Evolutionary conservation across 2,329 filamentous ascomycete genomes (phyloP), one percentile per base, ranked within the genome.

Genomic region (Ustilaginoidea virens): DNA sequence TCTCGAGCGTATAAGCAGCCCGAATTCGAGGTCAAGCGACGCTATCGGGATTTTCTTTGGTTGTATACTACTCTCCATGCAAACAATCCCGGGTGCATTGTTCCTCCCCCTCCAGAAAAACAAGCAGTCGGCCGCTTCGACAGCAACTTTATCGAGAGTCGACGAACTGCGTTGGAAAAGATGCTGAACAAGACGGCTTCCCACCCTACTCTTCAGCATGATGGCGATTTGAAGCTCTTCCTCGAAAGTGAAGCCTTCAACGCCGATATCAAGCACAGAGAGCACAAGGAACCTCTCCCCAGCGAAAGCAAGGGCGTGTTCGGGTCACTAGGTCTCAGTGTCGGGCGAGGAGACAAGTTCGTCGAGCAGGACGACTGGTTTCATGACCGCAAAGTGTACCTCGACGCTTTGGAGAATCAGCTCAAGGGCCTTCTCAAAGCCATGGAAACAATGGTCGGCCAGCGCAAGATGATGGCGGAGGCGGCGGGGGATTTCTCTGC

Each of bases 361-460:
- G 74, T 98, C 22, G 90, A 98, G 55, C 90, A 96, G 48, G 90
- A 98, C 50, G 90, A 98, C 57, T 98, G 87, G 90, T 98, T 98
- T 58, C 87, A 98, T 44, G 90, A 98, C 41, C 83, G 90, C 36
- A 82, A 78, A 45, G 72, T 96, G 31, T 98, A 98, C 47, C 69
- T 98, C 8, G 90, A 98, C 50, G 86, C 86, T 4, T 66, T 96
- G 21, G 86, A 96, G 48, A 85, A 74, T 42, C 87, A 96, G 51
- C 66, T 94, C 35, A 92, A 86, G 51, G 77, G 80, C 7, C 63
- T 96, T 11, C 66, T 94, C 44, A 96, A 94, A 56, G 80, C 86
- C 12, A 92, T 93, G 56, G 90, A 98, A 46, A 80, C 74, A 5
- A 92, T 98, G 50, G 81, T 98, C 2, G 67, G 67, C 20, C 90